Evolutionary conservation across 2,329 filamentous ascomycete species (phyloP).

Genomic region (Elsinoe arachidis): DNA sequence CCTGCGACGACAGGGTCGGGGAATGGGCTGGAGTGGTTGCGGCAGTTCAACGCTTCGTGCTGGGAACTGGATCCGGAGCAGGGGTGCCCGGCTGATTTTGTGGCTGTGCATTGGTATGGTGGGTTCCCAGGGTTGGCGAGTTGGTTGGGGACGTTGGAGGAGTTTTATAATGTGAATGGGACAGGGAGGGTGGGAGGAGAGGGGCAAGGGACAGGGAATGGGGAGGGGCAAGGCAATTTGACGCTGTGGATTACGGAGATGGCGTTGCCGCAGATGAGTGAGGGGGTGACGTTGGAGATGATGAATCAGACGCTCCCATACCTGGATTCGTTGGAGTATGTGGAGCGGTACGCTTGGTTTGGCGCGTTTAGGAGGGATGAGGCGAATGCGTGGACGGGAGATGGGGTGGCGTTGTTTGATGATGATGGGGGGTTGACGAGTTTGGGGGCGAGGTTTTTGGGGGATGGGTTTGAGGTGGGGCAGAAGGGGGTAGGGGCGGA

Average conservation of each 20-base stretch:
- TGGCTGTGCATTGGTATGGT: constrained; percentile 49
- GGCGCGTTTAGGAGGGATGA: background rate
- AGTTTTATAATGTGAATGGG: background rate
- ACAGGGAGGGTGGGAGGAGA: too few species aligned
- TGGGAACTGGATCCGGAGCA: constrained; percentile 19
- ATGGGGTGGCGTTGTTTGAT: constrained; percentile 3
- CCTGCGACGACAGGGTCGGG: constrained; percentile 58
- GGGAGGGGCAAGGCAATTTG: background rate
- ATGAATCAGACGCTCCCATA: background rate
- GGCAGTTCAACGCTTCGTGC: constrained; percentile 54
- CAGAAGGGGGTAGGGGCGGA: background rate
- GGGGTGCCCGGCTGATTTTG: constrained; percentile 39
- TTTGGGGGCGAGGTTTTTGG: background rate
- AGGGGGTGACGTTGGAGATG: background rate
- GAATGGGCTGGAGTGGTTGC: constrained; percentile 56
- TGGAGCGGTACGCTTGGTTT: constrained; percentile 1
- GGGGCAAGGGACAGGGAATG: too few species aligned
- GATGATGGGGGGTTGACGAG: background rate
- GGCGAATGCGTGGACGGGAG: background rate
- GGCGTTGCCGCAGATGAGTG: background rate
- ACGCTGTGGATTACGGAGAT: background rate
- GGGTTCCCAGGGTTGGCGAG: constrained; percentile 59
- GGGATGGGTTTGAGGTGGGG: background rate
- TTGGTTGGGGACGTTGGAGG: constrained; percentile 1
- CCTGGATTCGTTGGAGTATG: background rate